Evolutionary conservation across 176 grass and related monocot species (phyloP).

Genomic region (Paspalum vaginatum): DNA sequence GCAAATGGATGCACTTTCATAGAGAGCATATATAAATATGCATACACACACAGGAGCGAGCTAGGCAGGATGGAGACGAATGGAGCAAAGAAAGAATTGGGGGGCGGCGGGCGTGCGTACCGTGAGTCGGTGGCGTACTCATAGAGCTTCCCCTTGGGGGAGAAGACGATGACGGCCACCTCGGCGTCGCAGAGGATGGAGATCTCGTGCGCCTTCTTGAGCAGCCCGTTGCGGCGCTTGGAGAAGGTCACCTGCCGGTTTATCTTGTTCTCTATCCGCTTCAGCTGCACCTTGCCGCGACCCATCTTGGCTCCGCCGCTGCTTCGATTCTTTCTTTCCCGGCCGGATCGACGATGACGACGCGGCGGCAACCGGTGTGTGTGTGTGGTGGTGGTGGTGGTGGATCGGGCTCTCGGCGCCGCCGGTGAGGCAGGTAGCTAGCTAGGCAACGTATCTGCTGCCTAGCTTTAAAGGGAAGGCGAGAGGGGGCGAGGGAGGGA

Average conservation of each 20-base stretch:
- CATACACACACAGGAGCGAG: background rate
- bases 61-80: rapidly evolving
- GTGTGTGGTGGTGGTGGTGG: too few species aligned
- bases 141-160: constrained; percentile 79
- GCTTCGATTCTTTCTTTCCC: background rate
- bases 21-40: background rate
- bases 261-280: constrained; percentile 93
- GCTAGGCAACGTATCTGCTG: background rate
- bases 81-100: too few species aligned
- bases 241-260: constrained; percentile 85
- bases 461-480: background rate
- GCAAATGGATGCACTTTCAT: background rate
- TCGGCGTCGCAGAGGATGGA: constrained; percentile 33
- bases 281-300: constrained; percentile 80
- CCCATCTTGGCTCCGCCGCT: constrained; percentile 40
- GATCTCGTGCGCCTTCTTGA: constrained; percentile 96
- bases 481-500: background rate
- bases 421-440: background rate
- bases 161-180: constrained; percentile 59
- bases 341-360: background rate
- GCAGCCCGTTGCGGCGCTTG: constrained; percentile 67
- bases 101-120: background rate
- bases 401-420: too few species aligned
- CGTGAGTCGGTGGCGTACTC: constrained; percentile 62
- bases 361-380: too few species aligned